A percentile compares a stretch with the other conserved stretches of the same genome.
These are phyloP conservation scores for Biscogniauxia sp. DNA, from an alignment of 2,329 filamentous ascomycete genomes.

Conservation along the genomic window DNA sequence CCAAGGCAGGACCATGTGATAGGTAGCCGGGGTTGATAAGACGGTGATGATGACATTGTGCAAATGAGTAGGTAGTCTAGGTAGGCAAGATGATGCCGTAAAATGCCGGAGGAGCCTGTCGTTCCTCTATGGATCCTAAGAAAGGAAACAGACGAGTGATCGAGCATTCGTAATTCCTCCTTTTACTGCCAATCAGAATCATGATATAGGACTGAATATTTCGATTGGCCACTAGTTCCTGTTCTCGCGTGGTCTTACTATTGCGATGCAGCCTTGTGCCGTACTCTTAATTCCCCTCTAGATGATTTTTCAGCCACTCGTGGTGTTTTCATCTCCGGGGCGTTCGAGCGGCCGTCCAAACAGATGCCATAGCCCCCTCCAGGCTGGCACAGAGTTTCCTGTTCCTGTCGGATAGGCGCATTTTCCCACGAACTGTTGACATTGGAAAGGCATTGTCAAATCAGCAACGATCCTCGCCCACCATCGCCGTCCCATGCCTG, in stretches of 20 bases:
- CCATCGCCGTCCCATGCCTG: conserved; percentile 15
- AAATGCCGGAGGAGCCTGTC: conserved; percentile 16
- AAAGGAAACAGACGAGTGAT: conserved; percentile 12
- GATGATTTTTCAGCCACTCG: conserved; percentile 19
- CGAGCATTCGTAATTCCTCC: conserved; percentile 14
- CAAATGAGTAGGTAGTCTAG: conserved; percentile 3
- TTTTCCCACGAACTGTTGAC: conserved; percentile 15
- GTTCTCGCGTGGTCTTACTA: conserved; percentile 6
- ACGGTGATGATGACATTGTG: conserved; percentile 19
- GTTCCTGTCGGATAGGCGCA: conserved; percentile 24
- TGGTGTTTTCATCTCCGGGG: conserved; percentile 7
- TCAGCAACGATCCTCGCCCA: conserved; percentile 17
- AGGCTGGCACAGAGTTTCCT: conserved; percentile 18
- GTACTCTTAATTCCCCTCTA: conserved; percentile 16
- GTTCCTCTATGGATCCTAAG: conserved; percentile 25
- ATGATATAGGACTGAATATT: conserved; percentile 15
- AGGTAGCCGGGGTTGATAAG: conserved; percentile 18
- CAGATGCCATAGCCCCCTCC: conserved; percentile 16
- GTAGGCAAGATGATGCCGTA: conserved; percentile 2
- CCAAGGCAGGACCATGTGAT: conserved; percentile 22
- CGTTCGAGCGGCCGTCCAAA: conserved; percentile 9
- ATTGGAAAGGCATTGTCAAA: conserved; percentile 15
- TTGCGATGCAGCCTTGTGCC: conserved; percentile 10
- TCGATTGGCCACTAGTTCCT: conserved; percentile 24
- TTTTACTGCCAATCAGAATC: conserved; percentile 28